Evolutionary conservation across 2,329 filamentous ascomycete genomes (phyloP).

Genomic region (Chaetomiaceae sp.): DNA sequence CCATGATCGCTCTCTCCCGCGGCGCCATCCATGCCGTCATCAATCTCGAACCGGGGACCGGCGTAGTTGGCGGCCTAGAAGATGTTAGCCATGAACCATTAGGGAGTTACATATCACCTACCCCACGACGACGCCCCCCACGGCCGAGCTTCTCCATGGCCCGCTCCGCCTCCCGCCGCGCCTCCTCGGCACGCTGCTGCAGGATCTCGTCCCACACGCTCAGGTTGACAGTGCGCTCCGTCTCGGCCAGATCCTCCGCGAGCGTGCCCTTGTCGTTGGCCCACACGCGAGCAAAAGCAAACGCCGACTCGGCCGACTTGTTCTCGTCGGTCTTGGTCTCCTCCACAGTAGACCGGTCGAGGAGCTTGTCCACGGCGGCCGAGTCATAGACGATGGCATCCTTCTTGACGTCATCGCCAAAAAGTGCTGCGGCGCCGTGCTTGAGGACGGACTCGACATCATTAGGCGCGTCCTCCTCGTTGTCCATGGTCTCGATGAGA

Average conservation of each 20-base stretch:
- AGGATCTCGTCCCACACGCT: conserved; percentile 90
- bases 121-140: conserved; percentile 68
- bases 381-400: conserved; percentile 77
- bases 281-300: conserved; percentile 90
- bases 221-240: conserved; percentile 55
- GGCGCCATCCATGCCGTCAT: conserved; percentile 23
- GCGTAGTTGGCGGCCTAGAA: conserved; percentile 28
- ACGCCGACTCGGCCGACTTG: conserved; percentile 68
- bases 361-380: conserved; percentile 76
- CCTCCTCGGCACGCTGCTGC: conserved; percentile 72
- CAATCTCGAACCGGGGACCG: conserved; percentile 23
- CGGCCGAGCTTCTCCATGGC: conserved; percentile 76
- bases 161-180: conserved; percentile 64
- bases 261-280: conserved; percentile 70
- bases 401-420: conserved; percentile 66
- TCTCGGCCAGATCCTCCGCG: conserved; percentile 56
- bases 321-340: conserved; percentile 64
- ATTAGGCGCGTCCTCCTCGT: conserved; percentile 66
- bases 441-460: conserved; percentile 85
- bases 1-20: conserved; percentile 23
- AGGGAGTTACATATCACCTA: conserved; percentile 29
- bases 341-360: conserved; percentile 82
- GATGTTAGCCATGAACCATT: conserved; percentile 6
- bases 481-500: conserved; percentile 85
- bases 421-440: conserved; percentile 82